A percentile compares a stretch with the other conserved stretches of the same genome.
Conservation (phyloP, 2,329 filamentous ascomycete species). For the Cladophialophora exuberans region DNA sequence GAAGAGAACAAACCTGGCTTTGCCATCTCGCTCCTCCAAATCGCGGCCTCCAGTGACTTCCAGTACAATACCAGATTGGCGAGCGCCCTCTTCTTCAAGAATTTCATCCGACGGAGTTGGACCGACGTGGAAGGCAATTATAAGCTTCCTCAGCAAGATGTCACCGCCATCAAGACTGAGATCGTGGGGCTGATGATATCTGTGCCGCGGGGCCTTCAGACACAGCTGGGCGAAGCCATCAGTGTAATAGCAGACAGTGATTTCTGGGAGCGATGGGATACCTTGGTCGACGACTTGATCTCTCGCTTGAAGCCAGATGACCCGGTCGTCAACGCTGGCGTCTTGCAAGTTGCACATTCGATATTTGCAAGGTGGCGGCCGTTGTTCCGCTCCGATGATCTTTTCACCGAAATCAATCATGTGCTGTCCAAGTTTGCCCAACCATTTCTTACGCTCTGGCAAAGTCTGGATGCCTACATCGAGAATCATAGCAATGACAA, state of each 20-base stretch:
- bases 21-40: slow-evolving; percentile 84
- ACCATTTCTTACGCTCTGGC: slow-evolving; percentile 74
- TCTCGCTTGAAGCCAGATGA: slow-evolving; percentile 81
- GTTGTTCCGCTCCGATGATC: slow-evolving; percentile 86
- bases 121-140: slow-evolving; percentile 94
- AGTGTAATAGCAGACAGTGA: slow-evolving; percentile 97
- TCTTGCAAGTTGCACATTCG: slow-evolving; percentile 95
- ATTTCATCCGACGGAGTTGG: slow-evolving; percentile 94
- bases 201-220: slow-evolving; percentile 82
- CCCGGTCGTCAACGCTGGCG: slow-evolving; percentile 84
- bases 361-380: slow-evolving; percentile 97
- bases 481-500: slow-evolving; percentile 76
- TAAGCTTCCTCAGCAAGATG: slow-evolving; percentile 81
- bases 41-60: slow-evolving; percentile 75
- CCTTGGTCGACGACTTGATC: slow-evolving; percentile 90
- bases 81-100: slow-evolving; percentile 95
- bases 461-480: slow-evolving; percentile 61
- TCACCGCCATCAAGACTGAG: slow-evolving; percentile 88
- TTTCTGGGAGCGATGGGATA: slow-evolving; percentile 95
- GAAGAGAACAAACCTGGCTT: slow-evolving; percentile 85
- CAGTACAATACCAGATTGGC: slow-evolving; percentile 81
- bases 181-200: slow-evolving; percentile 96
- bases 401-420: slow-evolving; percentile 96
- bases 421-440: slow-evolving; percentile 82
- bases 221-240: slow-evolving; percentile 93